Conservation (phyloP, 1,284 basidiomycete species). For the Cyathus olla region DNA sequence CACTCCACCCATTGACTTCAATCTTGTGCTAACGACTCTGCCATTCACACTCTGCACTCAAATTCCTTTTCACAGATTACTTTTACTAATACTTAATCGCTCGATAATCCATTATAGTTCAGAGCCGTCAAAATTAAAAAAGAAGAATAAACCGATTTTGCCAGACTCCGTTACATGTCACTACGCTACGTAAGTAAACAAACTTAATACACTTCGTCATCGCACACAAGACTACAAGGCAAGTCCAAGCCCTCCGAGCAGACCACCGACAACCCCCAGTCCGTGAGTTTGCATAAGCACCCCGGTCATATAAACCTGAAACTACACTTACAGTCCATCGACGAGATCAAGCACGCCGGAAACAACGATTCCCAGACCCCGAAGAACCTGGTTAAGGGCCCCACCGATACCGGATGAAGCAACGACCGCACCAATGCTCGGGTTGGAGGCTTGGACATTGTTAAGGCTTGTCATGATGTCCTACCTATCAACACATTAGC, state of each 20-base stretch:
- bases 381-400: constrained; percentile 33
- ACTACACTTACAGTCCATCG: constrained; percentile 30
- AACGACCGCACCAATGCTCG: constrained; percentile 29
- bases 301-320: background rate
- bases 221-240: background rate
- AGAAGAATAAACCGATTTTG: no score
- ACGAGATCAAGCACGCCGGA: constrained; percentile 41
- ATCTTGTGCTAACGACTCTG: no score
- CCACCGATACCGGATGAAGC: constrained; percentile 29
- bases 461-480: constrained; percentile 30
- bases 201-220: no score
- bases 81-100: no score
- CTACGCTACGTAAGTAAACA: no score
- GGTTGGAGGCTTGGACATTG: constrained; percentile 25
- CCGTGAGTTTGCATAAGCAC: background rate
- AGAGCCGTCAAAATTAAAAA: no score
- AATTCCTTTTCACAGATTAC: no score
- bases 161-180: no score
- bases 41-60: no score
- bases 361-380: constrained; percentile 36
- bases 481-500: constrained; percentile 20
- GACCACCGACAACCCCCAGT: background rate
- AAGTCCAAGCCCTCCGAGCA: background rate
- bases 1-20: no score
- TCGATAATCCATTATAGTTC: no score